These are phyloP conservation scores for Musa balbisiana DNA, from an alignment of 202 grass and related monocot species.

Conservation along the genomic window DNA sequence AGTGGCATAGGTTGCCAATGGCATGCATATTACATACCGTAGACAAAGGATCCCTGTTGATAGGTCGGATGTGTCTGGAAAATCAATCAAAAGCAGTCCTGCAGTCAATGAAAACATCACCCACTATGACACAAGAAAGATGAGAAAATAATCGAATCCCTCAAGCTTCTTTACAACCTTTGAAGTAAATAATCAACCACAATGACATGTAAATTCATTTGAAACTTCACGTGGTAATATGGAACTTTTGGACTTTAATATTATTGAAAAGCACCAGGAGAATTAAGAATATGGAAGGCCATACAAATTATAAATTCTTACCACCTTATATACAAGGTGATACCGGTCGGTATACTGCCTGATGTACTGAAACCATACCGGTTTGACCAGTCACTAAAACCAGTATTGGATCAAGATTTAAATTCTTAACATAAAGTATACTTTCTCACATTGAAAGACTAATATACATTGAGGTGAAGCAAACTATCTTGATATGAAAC, in stretches of 20 bases:
- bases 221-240: background rate
- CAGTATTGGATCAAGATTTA: no score
- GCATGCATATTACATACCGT: conserved; percentile 45
- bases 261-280: background rate
- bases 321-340: no score
- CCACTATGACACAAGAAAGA: background rate
- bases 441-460: no score
- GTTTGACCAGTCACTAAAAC: no score
- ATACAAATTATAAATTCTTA: no score
- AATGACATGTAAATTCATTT: background rate
- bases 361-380: no score
- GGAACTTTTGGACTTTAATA: background rate
- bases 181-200: background rate
- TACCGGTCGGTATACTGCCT: no score
- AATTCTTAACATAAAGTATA: no score
- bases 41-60: conserved; percentile 70
- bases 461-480: no score
- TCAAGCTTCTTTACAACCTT: background rate
- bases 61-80: conserved; percentile 61
- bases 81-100: conserved; percentile 61
- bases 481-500: no score
- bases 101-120: conserved; percentile 21
- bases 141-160: background rate
- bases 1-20: background rate
- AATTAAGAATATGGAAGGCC: no score